Evolutionary conservation across 176 grass and related monocot species (phyloP).

Genomic region (Leersia perrieri): DNA sequence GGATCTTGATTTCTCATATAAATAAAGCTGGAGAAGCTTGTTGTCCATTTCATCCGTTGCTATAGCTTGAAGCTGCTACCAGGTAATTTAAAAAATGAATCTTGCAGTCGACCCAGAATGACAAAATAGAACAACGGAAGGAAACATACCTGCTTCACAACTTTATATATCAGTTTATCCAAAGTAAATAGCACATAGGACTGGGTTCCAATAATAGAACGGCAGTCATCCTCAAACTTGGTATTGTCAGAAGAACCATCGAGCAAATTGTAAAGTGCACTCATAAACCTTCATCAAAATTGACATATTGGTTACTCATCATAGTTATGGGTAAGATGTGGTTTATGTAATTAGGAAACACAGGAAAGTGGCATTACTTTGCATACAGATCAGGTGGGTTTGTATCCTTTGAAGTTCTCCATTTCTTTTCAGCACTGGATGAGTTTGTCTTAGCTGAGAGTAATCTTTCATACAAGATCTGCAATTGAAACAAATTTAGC

Average conservation of each 20-base stretch:
- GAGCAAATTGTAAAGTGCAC: constrained; percentile 79
- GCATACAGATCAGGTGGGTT: constrained; percentile 86
- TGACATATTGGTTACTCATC: not conserved
- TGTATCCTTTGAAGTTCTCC: constrained; percentile 94
- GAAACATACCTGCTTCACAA: constrained; percentile 81
- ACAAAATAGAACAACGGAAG: not conserved
- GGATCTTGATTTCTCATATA: constrained; percentile 93
- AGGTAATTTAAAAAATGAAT: constrained; percentile 28
- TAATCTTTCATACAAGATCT: constrained; percentile 95
- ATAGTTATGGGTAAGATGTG: not conserved
- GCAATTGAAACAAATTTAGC: constrained; percentile 37
- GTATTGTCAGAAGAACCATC: constrained; percentile 97
- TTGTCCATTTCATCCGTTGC: constrained; percentile 96
- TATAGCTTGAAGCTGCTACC: constrained; percentile 92
- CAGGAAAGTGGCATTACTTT: constrained; percentile 58
- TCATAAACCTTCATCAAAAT: constrained; percentile 73
- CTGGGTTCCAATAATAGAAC: constrained; percentile 93
- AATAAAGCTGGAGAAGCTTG: constrained; percentile 93
- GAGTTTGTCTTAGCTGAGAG: constrained; percentile 95
- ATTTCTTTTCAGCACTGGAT: constrained; percentile 84
- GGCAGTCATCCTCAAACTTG: constrained; percentile 98
- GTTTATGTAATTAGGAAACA: not conserved
- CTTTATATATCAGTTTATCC: constrained; percentile 98
- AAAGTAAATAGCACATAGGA: constrained; percentile 98
- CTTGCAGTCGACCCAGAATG: not conserved